Conservation (phyloP, 805 yeast species). For the Barnettozyma californica region DNA sequence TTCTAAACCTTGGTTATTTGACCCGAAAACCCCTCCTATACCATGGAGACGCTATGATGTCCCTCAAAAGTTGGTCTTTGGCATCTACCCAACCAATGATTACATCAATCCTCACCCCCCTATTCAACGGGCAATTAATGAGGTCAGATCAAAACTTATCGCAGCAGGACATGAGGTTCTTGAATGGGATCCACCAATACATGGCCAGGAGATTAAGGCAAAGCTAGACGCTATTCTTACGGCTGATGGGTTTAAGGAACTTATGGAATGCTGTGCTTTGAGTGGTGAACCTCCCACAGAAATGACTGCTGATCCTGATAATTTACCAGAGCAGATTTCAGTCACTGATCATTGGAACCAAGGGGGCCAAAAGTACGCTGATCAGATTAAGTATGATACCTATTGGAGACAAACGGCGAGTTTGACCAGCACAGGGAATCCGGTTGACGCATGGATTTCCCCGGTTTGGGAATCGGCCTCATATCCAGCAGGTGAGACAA, state of each 20-base stretch:
- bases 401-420: conserved; percentile 32
- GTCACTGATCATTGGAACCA: conserved; percentile 37
- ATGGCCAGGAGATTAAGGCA: conserved; percentile 21
- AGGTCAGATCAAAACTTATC: conserved; percentile 21
- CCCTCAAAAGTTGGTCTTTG: conserved; percentile 35
- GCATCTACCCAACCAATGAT: conserved; percentile 37
- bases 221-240: conserved; percentile 27
- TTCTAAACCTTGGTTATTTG: conserved; percentile 55
- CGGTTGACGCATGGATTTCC: conserved; percentile 44
- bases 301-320: conserved; percentile 24
- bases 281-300: conserved; percentile 22
- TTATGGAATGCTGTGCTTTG: conserved; percentile 22
- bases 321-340: conserved; percentile 22
- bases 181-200: conserved; percentile 36
- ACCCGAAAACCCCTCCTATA: conserved; percentile 45
- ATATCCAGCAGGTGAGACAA: conserved; percentile 35
- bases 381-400: conserved; percentile 33
- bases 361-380: conserved; percentile 29
- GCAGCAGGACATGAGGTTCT: conserved; percentile 40
- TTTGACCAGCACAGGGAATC: conserved; percentile 32
- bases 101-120: conserved; percentile 51
- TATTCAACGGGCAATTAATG: conserved; percentile 38
- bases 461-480: conserved; percentile 42
- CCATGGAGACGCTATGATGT: conserved; percentile 39
- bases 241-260: conserved; percentile 28